Base-by-base conservation (phyloP, 768 basidiomycete species). In the Leccinum variicolor region DNA sequence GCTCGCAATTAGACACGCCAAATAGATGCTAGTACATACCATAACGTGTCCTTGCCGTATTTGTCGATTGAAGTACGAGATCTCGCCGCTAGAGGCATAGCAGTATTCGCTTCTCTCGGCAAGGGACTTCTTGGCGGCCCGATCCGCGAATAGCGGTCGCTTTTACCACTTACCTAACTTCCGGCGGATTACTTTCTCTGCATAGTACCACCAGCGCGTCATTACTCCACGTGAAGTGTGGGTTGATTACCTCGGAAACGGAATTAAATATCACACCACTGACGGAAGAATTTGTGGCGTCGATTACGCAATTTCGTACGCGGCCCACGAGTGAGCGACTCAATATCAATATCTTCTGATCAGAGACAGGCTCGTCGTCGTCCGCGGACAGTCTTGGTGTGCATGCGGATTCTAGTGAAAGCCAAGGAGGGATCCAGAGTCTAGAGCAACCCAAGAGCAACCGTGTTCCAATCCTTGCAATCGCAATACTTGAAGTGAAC, bases 51-150 rank as follows among this genome's bases (percentile, higher is more conserved):
- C 45, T 28, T 50, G 8, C 66, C 52, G 39, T 33, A 52, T 68
- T 62, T 50, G 66, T 58, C 55, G 33, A 65, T 23, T n/a, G 34
- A 11, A 19, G 21, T 50, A 50, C 36, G 23, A 26, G 26, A 29
- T 53, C 53, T 52, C 39, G 54, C 39, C 26, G 14, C 17, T 39
- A n/a, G 53, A 57, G 43, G 41, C 43, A 43, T 9, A 26, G 39
- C n/a, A n/a, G n/a, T 8, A 15, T 31, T 50, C 46, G 34, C 56
- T 50, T 52, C 59, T 49, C 25, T 23, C n/a, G 39, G 39, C 39
- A 41, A 29, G 25, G 52, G 50, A 50, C 11, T 50, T 58, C 66
- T 66, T 66, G 66, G 66, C 66, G 7, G 31, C 39, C 45, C 43
- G 56, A 66, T 63, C 56, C 58, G 63, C 50, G 39, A 26, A 52